Evolutionary conservation across 305 asterid genomes (phyloP), one percentile per base, ranked within the genome.

Genomic region (Fraxinus latifolia): DNA sequence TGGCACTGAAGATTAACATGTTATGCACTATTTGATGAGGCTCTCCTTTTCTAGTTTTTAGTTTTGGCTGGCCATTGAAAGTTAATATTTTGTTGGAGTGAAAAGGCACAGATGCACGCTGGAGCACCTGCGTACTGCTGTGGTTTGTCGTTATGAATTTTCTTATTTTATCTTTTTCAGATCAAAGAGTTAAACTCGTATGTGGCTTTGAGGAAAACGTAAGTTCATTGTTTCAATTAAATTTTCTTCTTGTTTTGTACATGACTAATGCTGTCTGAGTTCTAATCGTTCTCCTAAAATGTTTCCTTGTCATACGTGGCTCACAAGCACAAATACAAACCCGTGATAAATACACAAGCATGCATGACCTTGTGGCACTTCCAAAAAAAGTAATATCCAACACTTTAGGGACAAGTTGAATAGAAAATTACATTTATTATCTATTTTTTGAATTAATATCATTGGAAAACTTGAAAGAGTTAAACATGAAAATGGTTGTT

Each of bases 161-260:
- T 12, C 15, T 39, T 74, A 29, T 27, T 82, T 76, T 75, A 27
- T 11, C 39, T 84, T 83, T 82, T 91, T 89, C 97, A 93, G 98
- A 92, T 95, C 87, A 95, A 95, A 89, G 97, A 95, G 92, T 91
- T 95, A 84, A 95, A 95, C 84, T 93, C 98, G 77, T 95, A 90
- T 80, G 98, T 95, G 84, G 98, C 97, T 74, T 86, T 91, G 91
- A 95, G 98, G 87, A 95, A 95, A 86, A 95, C 98, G 98, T 93
- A 85, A 95, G 98, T 88, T 81, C 32, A 21, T 65, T 77, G 60
- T 70, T 83, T 80, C 71, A 32, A 34, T 82, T 73, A 58, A 58
- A 42, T 81, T 81, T 55, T 47, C 68, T 77, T 60, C 68, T 72
- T 55, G 39, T 74, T 79, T 81, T 15, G 25, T 36, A 55, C 80